phyloP scores from a whole-genome alignment of 345 rosid genomes.

The Turnera subulata region DNA sequence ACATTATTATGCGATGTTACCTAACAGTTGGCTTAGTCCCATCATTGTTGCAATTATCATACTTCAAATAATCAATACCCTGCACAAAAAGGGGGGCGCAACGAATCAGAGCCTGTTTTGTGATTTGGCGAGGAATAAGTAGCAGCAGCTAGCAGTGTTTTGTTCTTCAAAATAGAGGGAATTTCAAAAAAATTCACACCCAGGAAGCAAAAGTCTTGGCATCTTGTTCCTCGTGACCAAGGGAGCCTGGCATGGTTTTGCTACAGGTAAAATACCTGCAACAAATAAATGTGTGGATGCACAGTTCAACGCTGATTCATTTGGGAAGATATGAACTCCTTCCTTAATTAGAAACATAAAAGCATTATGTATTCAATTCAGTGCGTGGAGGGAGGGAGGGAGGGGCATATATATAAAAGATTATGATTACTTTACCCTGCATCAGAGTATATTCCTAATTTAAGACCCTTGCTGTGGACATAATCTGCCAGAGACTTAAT shows the following conservation, averaged over 20 bases:
- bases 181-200: slow-evolving; percentile 34
- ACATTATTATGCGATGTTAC: no score
- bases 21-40: slow-evolving; percentile 18
- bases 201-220: slow-evolving; percentile 87
- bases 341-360: no score
- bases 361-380: no score
- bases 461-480: slow-evolving; percentile 23
- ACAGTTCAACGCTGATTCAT: neutral
- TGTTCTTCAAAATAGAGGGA: neutral
- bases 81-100: neutral
- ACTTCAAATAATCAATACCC: slow-evolving; percentile 28
- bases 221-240: slow-evolving; percentile 83
- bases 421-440: slow-evolving; percentile 20
- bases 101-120: no score
- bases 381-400: no score
- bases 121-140: no score
- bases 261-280: slow-evolving; percentile 78
- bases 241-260: slow-evolving; percentile 88
- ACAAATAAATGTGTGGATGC: slow-evolving; percentile 1
- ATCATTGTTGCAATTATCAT: slow-evolving; percentile 18
- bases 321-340: neutral
- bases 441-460: slow-evolving; percentile 26
- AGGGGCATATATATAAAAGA: no score
- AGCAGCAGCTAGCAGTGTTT: neutral
- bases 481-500: slow-evolving; percentile 22